Percentiles rank a stretch among this genome's conserved stretches.
phyloP scores from a whole-genome alignment of 345 rosid genomes.

The Lepidium aucheri region DNA sequence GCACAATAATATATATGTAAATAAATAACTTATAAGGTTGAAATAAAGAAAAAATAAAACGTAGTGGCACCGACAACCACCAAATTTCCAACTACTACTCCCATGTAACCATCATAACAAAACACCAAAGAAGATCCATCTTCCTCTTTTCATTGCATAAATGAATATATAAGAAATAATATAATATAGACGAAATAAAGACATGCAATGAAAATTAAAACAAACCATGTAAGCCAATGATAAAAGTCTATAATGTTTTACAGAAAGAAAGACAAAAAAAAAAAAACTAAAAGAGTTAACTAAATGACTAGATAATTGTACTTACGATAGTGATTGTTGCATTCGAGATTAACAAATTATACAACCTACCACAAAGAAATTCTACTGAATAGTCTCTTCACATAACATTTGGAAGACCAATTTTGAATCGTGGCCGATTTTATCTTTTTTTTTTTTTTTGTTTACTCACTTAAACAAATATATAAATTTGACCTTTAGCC shows the following conservation, averaged over 20 bases:
- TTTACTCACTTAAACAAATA: background rate
- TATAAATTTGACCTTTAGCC: conserved; percentile 5
- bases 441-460: background rate
- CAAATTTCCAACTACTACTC: conserved; percentile 27
- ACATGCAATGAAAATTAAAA: background rate
- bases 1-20: background rate
- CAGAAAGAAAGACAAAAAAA: background rate
- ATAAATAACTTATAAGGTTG: background rate
- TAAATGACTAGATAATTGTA: background rate
- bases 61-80: conserved; percentile 25
- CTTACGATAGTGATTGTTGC: conserved; percentile 13
- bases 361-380: background rate
- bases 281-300: background rate
- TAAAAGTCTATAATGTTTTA: background rate
- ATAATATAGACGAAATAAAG: background rate
- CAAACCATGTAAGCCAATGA: background rate
- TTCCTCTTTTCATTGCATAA: background rate
- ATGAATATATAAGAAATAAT: background rate
- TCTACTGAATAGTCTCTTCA: background rate
- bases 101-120: conserved; percentile 24
- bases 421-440: background rate
- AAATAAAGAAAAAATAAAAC: background rate
- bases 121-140: conserved; percentile 18
- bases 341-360: background rate
- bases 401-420: background rate